Conservation (phyloP, 768 basidiomycete species). For the Guyanaporus albipodus region DNA sequence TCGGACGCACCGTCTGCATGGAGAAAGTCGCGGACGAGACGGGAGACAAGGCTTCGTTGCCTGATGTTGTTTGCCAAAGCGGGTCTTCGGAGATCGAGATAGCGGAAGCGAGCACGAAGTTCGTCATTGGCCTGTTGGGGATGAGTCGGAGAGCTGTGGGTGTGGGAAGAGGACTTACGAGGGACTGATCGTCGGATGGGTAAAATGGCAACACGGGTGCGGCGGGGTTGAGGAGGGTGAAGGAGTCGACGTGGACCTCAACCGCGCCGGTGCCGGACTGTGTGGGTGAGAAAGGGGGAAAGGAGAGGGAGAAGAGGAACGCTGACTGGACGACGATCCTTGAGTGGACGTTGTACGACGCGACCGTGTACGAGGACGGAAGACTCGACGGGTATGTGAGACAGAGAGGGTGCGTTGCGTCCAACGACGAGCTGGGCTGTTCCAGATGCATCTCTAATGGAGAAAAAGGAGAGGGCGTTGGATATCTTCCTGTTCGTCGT, state of each 20-base stretch:
- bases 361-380: slow-evolving; percentile 70
- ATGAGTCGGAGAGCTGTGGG: not conserved
- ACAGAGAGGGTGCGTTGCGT: slow-evolving; percentile 43
- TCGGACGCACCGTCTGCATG: slow-evolving; percentile 61
- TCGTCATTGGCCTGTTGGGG: slow-evolving; percentile 73
- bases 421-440: slow-evolving; percentile 74
- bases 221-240: slow-evolving; percentile 79
- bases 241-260: slow-evolving; percentile 71
- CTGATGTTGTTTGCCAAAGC: slow-evolving; percentile 74
- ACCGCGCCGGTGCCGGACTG: slow-evolving; percentile 69
- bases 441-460: slow-evolving; percentile 75
- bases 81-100: slow-evolving; percentile 82
- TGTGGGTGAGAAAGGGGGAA: slow-evolving; percentile 5
- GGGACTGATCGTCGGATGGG: slow-evolving; percentile 69
- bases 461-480: slow-evolving; percentile 78
- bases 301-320: not conserved
- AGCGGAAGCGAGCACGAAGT: slow-evolving; percentile 77
- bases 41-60: slow-evolving; percentile 78
- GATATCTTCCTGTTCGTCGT: slow-evolving; percentile 57
- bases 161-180: slow-evolving; percentile 46
- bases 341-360: slow-evolving; percentile 60
- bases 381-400: slow-evolving; percentile 70
- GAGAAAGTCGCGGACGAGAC: slow-evolving; percentile 66
- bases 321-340: slow-evolving; percentile 61
- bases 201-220: slow-evolving; percentile 71